phyloP scores from a whole-genome alignment of 83 land plant genomes.

The Diphasiastrum complanatum region DNA sequence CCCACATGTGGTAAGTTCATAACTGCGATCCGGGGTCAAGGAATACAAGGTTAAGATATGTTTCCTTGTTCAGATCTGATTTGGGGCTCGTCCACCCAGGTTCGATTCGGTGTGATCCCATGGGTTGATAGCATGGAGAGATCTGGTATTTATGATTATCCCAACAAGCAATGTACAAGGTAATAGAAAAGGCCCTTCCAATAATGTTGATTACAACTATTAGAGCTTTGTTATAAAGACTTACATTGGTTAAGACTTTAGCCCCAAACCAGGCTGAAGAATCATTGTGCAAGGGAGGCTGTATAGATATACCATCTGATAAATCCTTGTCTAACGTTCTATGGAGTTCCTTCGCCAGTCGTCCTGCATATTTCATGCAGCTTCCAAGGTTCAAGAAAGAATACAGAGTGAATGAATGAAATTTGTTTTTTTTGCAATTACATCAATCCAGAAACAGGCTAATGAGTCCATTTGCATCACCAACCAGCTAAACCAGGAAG shows the following conservation, averaged over 20 bases:
- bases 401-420: background rate
- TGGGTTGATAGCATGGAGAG: too few species aligned
- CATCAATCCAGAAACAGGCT: background rate
- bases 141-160: too few species aligned
- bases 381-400: background rate
- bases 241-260: slow-evolving; percentile 59
- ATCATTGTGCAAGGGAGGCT: slow-evolving; percentile 54
- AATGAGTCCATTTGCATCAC: background rate
- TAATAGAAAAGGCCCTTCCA: background rate
- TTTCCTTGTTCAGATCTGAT: too few species aligned
- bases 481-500: slow-evolving; percentile 65
- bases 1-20: too few species aligned
- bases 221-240: background rate
- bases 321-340: slow-evolving; percentile 30
- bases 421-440: background rate
- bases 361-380: slow-evolving; percentile 43
- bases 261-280: slow-evolving; percentile 71
- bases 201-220: background rate
- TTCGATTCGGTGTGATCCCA: too few species aligned
- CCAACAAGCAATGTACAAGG: slow-evolving; percentile 5
- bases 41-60: too few species aligned
- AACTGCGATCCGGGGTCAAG: too few species aligned
- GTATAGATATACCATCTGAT: slow-evolving; percentile 49
- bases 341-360: slow-evolving; percentile 56
- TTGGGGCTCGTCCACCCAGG: too few species aligned